A percentile compares a stretch with the other conserved stretches of the same genome.
Evolutionary conservation across 202 grass and related monocot genomes (phyloP).

Genomic region (Zoysia matrella): DNA sequence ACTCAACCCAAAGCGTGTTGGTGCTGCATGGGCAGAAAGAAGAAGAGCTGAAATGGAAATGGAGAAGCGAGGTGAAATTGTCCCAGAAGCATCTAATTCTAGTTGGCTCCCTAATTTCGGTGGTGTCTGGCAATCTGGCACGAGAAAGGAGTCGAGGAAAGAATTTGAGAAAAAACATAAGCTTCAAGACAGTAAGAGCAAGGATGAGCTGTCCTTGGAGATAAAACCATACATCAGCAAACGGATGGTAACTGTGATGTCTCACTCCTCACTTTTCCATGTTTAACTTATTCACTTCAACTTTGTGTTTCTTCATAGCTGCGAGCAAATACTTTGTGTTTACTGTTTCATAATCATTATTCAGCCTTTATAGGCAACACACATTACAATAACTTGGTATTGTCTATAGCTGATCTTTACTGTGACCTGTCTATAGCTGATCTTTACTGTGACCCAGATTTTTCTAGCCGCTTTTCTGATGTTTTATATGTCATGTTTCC

Average conservation of each 20-base stretch:
- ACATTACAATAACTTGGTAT: neutral
- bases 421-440: neutral
- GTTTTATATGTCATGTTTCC: neutral
- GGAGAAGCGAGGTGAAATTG: constrained; percentile 71
- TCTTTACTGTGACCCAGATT: neutral
- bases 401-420: neutral
- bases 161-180: constrained; percentile 78
- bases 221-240: constrained; percentile 97
- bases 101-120: constrained; percentile 98
- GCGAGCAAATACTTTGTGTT: no score
- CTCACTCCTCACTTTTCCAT: constrained; percentile 32
- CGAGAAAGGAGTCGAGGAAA: constrained; percentile 85
- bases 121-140: constrained; percentile 87
- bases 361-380: neutral
- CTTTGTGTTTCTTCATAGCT: neutral
- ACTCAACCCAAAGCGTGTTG: constrained; percentile 93
- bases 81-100: constrained; percentile 55
- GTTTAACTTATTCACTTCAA: constrained; percentile 2
- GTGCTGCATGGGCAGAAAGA: constrained; percentile 93
- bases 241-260: constrained; percentile 66
- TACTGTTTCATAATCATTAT: neutral
- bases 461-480: neutral
- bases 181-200: constrained; percentile 41
- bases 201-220: constrained; percentile 49
- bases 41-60: constrained; percentile 82